Base-by-base conservation (phyloP, 306 rosid species). In the Pachyrhizus erosus region DNA sequence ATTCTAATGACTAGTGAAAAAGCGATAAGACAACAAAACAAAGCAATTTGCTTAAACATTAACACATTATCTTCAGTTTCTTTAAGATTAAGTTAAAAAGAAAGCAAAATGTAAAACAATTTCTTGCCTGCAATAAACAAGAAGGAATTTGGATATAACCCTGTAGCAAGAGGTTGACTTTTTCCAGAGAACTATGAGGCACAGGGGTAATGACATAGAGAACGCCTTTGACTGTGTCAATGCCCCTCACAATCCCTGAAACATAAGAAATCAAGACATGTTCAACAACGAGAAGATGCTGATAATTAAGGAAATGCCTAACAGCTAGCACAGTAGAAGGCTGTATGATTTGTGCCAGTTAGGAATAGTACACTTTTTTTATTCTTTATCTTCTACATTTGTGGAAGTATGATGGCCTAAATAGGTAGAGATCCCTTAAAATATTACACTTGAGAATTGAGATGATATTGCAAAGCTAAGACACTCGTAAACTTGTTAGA, bases 161-260 rank as follows among this genome's bases (percentile, higher is more conserved):
- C 89, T 89, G 97, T 76, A 93, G 85, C 75, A 96, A 82, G 57
- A 93, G 89, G 85, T 93, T 86, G 39, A 93, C 98, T 68, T 87
- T 93, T 80, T 89, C 96, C 84, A 96, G 87, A 82, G 93, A 81
- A 88, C 76, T 88, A 57, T 74, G 92, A 26, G 90, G 93, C 66
- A 93, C 93, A n/a, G 99, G 98, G 67, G 99, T 91, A 71, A 96
- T 89, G 83, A 93, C 90, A 84, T 87, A 91, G 60, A 96, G 87
- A 79, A 92, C 54, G 66, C 96, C 93, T 89, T 91, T 93, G 49
- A 55, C 23, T 7, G 91, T 86, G 87, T 96, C 99, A 26, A 96
- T 84, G 81, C 92, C 94, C 89, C 98, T 92, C 88, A 96, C 96
- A 80, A 96, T 93, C 72, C 99, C 99, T 93, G 86, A 76, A 80